Conservation (phyloP, 306 rosid species). For the Styphnolobium japonicum region DNA sequence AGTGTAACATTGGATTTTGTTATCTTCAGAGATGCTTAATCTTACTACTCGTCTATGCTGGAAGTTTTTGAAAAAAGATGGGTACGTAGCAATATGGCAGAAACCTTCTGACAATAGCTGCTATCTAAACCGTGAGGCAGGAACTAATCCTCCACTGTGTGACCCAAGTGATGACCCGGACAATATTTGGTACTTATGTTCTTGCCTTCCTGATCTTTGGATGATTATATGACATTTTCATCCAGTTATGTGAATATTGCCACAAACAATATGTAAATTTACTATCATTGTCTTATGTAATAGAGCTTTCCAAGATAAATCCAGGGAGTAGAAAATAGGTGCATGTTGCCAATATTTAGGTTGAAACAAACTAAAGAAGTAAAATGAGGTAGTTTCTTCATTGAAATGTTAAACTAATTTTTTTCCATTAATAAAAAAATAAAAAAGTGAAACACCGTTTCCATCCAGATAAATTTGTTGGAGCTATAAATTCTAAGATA, state of each 20-base stretch:
- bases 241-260: background rate
- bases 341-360: background rate
- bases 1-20: conserved; percentile 15
- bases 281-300: background rate
- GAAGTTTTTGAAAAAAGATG: conserved; percentile 77
- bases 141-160: conserved; percentile 78
- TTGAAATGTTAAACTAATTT: background rate
- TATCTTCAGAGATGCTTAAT: conserved; percentile 84
- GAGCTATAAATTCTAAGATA: background rate
- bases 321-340: background rate
- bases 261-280: conserved; percentile 14
- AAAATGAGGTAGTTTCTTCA: background rate
- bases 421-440: no score
- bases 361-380: background rate
- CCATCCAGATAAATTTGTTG: conserved; percentile 5
- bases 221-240: background rate
- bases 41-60: conserved; percentile 89
- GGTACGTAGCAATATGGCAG: conserved; percentile 81
- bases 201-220: conserved; percentile 25
- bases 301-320: conserved; percentile 15
- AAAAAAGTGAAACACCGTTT: background rate
- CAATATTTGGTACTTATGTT: conserved; percentile 64
- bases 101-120: conserved; percentile 75
- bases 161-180: conserved; percentile 79
- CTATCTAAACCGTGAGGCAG: conserved; percentile 67